phyloP scores from a whole-genome alignment of 106 monocot genomes.

The Alisma plantagoaquatica region DNA sequence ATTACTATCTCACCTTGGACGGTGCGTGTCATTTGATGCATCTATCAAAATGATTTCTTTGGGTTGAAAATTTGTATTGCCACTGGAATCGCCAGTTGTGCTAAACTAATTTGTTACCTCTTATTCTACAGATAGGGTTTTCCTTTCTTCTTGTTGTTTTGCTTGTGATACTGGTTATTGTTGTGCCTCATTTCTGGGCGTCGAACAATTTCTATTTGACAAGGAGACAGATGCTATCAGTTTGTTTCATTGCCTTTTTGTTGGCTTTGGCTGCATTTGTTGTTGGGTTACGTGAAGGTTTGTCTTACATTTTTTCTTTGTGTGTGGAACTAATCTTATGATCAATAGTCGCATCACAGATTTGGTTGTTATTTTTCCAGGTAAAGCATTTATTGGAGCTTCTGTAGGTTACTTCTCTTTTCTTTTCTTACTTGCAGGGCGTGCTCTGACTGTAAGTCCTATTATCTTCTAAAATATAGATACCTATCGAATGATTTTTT shows the following conservation, averaged over 20 bases:
- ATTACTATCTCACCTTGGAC: slow-evolving; percentile 86
- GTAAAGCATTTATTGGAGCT: slow-evolving; percentile 84
- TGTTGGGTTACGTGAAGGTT: slow-evolving; percentile 82
- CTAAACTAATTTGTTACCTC: slow-evolving; percentile 1
- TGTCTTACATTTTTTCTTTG: background rate
- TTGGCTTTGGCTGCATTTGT: slow-evolving; percentile 92
- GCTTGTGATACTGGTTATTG: slow-evolving; percentile 75
- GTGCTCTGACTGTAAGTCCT: slow-evolving; percentile 78
- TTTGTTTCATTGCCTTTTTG: slow-evolving; percentile 77
- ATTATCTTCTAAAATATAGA: slow-evolving; percentile 6
- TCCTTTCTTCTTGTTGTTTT: slow-evolving; percentile 77
- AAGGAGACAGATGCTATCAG: slow-evolving; percentile 72
- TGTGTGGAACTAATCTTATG: too few species aligned
- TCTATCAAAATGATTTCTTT: too few species aligned
- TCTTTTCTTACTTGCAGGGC: slow-evolving; percentile 89
- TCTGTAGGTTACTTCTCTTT: slow-evolving; percentile 97
- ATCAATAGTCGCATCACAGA: too few species aligned
- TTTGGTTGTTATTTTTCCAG: slow-evolving; percentile 29
- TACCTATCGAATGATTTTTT: background rate
- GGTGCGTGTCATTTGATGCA: too few species aligned
- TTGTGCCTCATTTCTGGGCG: slow-evolving; percentile 81
- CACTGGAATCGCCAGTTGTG: too few species aligned
- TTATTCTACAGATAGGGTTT: slow-evolving; percentile 65
- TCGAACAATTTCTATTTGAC: slow-evolving; percentile 97
- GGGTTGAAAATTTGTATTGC: too few species aligned